Percentiles rank a stretch among this genome's conserved stretches.
phyloP scores from a whole-genome alignment of 2,329 filamentous ascomycete species.

The Trichoderma asperellum region DNA sequence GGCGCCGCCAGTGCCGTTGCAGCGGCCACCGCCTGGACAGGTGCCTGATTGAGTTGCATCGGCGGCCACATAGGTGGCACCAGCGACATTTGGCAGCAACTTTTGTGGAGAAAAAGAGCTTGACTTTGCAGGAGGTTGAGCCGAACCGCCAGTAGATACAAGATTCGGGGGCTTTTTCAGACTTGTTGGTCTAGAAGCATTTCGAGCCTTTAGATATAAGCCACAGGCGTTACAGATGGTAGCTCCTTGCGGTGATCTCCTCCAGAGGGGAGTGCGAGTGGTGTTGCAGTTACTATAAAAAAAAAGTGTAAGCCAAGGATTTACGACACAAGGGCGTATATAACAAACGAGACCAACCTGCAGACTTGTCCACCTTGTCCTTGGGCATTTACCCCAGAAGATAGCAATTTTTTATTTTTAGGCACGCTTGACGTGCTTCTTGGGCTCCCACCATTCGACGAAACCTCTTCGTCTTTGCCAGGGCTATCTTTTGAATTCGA shows the following conservation, averaged over 20 bases:
- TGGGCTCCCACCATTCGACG: slow-evolving; percentile 40
- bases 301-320: slow-evolving; percentile 23
- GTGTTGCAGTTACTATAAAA: slow-evolving; percentile 84
- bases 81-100: slow-evolving; percentile 46
- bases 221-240: slow-evolving; percentile 99
- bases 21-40: slow-evolving; percentile 91
- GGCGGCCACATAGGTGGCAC: slow-evolving; percentile 75
- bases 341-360: slow-evolving; percentile 57
- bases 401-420: slow-evolving; percentile 28
- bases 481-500: slow-evolving; percentile 37
- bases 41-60: slow-evolving; percentile 80
- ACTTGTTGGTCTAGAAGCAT: slow-evolving; percentile 86
- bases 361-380: slow-evolving; percentile 66
- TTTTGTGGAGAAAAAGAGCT: slow-evolving; percentile 47
- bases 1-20: slow-evolving; percentile 94
- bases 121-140: slow-evolving; percentile 49
- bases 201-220: slow-evolving; percentile 90
- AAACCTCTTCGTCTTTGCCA: slow-evolving; percentile 33
- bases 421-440: slow-evolving; percentile 32
- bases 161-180: slow-evolving; percentile 74
- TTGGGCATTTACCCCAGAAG: slow-evolving; percentile 29
- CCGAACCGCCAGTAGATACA: slow-evolving; percentile 45
- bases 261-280: slow-evolving; percentile 91
- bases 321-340: not conserved
- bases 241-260: slow-evolving; percentile 86